Evolutionary conservation across 176 grass and related monocot species (phyloP), one percentile per base, ranked within the genome.

Genomic region (Metroxylon sagu): DNA sequence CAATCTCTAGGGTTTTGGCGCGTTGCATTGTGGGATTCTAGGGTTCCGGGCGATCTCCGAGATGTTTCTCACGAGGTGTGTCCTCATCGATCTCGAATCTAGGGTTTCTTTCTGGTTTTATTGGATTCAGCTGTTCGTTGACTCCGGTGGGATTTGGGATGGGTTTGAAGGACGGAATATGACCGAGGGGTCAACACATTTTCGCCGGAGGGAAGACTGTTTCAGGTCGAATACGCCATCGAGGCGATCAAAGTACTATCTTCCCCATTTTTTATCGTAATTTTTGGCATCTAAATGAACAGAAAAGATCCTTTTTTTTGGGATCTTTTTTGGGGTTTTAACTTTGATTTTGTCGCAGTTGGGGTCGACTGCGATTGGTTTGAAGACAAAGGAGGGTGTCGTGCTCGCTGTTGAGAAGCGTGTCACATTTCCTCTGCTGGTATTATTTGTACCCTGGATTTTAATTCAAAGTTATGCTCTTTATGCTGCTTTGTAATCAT

Each of bases 331-430:
- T 23, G 21, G 5, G 35, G 54, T 57, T 49, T 43, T 43, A 12
- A 43, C 35, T 16, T 17, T 62, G 62, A 18, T 50, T 60, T 67
- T 59, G 72, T 17, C 63, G 35, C 10, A 98, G 93, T 65, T 98
- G 84, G 93, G 93, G 8, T 98, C 93, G 0, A 98, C 88, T 61
- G 88, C 84, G 2, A 85, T 92, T 1, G 88, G 93, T 7, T 71
- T 98, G 76, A 88, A 82, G 78, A 98, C 87, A 29, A 98, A 92
- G 68, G 67, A 98, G 54, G 88, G 87, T 26, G 88, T 92, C 29
- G 93, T 98, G 18, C 81, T 92, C 0, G 93, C 93, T 51, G 93
- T 98, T 14, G 93, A 98, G 79, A 98, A 92, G 83, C 84, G 88
- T 56, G 84, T 98, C 7, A 98, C 93, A 50, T 98, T 87, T 0